Conservation (phyloP, 495 filamentous ascomycete genomes). For the Xylaria palmicola region DNA sequence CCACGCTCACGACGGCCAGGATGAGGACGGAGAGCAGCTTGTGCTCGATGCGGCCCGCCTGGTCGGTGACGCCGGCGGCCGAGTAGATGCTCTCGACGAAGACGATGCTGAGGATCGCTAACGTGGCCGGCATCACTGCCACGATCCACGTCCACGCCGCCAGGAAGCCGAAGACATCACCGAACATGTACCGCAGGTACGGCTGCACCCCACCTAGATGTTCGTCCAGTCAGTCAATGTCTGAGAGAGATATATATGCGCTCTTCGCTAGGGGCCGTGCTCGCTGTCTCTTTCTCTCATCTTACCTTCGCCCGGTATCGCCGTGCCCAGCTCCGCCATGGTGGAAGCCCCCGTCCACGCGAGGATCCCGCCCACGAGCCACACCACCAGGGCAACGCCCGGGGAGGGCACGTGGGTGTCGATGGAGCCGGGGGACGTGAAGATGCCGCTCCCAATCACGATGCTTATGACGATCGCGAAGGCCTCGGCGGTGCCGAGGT, state of each 20-base stretch:
- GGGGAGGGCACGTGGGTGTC: constrained; percentile 57
- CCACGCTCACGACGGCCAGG: constrained; percentile 44
- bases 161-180: constrained; percentile 54
- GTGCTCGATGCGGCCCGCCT: constrained; percentile 39
- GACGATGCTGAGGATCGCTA: constrained; percentile 59
- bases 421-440: constrained; percentile 56
- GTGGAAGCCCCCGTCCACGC: constrained; percentile 57
- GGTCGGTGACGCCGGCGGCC: constrained; percentile 42
- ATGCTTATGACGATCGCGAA: constrained; percentile 57
- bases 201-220: constrained; percentile 51
- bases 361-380: constrained; percentile 53
- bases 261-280: neutral
- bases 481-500: constrained; percentile 49
- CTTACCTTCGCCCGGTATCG: constrained; percentile 49
- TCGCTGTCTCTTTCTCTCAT: neutral
- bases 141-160: constrained; percentile 60
- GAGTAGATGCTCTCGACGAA: constrained; percentile 57
- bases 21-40: constrained; percentile 50
- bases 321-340: constrained; percentile 55
- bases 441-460: constrained; percentile 56
- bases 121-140: constrained; percentile 55
- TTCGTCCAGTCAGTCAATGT: neutral
- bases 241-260: neutral
- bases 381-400: constrained; percentile 50
- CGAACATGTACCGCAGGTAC: constrained; percentile 55